A percentile compares a stretch with the other conserved stretches of the same genome.
phyloP scores from a whole-genome alignment of 1,284 basidiomycete genomes.

The Cryptococcus hybrid region DNA sequence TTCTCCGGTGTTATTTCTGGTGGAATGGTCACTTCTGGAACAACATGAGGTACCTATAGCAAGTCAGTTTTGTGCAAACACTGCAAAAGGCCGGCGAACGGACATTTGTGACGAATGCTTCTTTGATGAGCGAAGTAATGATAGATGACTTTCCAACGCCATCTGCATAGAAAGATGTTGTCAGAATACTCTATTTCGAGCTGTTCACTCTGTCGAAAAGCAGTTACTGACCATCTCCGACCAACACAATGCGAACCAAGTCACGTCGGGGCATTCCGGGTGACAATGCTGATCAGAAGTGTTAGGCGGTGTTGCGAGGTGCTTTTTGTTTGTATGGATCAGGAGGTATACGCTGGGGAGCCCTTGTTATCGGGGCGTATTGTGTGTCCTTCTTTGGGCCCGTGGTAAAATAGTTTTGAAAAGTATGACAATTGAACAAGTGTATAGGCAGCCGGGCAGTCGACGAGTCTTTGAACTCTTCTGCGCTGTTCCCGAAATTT shows the following conservation, averaged over 20 bases:
- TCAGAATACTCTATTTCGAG: too few species aligned
- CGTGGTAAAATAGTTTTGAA: too few species aligned
- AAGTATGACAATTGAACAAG: too few species aligned
- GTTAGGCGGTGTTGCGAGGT: too few species aligned
- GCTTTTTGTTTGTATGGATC: too few species aligned
- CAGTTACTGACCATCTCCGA: constrained; percentile 74
- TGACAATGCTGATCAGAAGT: too few species aligned
- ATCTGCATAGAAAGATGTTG: constrained; percentile 55
- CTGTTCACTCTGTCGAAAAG: background rate
- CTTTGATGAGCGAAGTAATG: constrained; percentile 92
- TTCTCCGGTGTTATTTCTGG: constrained; percentile 94
- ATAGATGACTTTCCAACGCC: constrained; percentile 94
- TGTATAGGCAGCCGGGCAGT: too few species aligned
- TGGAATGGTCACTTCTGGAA: constrained; percentile 93
- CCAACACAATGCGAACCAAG: constrained; percentile 73
- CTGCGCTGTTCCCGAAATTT: background rate
- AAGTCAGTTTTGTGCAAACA: constrained; percentile 2
- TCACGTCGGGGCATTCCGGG: constrained; percentile 43
- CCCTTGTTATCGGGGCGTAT: too few species aligned
- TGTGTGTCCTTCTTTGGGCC: too few species aligned
- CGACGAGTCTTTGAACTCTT: too few species aligned
- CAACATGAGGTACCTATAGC: constrained; percentile 76
- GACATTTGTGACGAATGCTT: constrained; percentile 85
- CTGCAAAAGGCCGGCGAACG: constrained; percentile 29
- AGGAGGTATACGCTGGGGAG: too few species aligned